Conservation (phyloP, 129 eudicot species). For the Lactuca sativa region DNA sequence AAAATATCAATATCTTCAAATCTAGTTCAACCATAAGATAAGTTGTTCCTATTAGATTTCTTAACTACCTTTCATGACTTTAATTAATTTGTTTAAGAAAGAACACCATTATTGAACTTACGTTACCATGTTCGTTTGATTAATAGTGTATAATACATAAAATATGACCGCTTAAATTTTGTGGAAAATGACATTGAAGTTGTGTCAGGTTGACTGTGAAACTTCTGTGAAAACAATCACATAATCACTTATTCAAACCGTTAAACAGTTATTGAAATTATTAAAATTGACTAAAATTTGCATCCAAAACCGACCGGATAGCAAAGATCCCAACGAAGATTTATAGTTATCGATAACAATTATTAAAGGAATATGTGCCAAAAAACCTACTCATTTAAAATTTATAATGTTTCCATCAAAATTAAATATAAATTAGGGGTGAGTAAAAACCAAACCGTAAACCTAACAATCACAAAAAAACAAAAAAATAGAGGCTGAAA, state of each 20-base stretch:
- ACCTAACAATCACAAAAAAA: no score
- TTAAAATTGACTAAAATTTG: neutral
- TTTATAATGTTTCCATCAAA: no score
- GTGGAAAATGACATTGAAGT: neutral
- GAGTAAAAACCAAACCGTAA: no score
- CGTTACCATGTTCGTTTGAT: neutral
- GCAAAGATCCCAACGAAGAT: neutral
- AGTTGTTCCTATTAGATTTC: slow-evolving; percentile 11
- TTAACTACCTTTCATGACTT: slow-evolving; percentile 10
- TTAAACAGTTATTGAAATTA: no score
- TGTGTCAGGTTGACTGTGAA: slow-evolving; percentile 4
- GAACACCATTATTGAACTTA: slow-evolving; percentile 14
- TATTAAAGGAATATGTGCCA: no score
- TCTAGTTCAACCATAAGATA: slow-evolving; percentile 21
- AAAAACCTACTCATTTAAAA: no score
- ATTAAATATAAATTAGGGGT: no score
- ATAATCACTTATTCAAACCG: neutral
- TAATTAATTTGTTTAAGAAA: slow-evolving; percentile 1
- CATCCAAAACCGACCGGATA: neutral
- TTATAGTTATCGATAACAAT: no score
- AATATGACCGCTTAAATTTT: slow-evolving; percentile 4
- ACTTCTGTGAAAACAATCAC: neutral
- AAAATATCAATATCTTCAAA: slow-evolving; percentile 7
- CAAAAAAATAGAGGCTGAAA: no score
- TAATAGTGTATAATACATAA: neutral